A percentile compares a stretch with the other conserved stretches of the same genome.
Conservation (phyloP, 1,139 yeast genomes). For the Saccharomyces pastorianus region DNA sequence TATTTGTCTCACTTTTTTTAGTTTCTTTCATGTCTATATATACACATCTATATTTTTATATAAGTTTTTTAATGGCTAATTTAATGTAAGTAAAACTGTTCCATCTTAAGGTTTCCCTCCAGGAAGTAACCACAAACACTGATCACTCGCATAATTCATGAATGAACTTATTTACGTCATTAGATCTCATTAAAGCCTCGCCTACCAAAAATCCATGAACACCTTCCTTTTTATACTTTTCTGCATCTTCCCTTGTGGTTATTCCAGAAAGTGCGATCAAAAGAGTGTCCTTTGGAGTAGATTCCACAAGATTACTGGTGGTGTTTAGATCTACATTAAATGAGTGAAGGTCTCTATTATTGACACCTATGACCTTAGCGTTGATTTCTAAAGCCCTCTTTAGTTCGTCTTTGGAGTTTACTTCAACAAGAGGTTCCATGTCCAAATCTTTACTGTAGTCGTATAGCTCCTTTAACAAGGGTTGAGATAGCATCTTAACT, state of each 20-base stretch:
- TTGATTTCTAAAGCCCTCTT: conserved; percentile 57
- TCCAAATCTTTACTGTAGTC: conserved; percentile 61
- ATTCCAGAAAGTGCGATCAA: conserved; percentile 88
- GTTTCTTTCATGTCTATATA: not conserved
- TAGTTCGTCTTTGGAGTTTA: conserved; percentile 69
- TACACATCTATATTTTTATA: not conserved
- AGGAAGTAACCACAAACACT: no score
- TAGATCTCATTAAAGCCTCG: conserved; percentile 82
- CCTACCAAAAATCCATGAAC: conserved; percentile 89
- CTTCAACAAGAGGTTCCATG: conserved; percentile 96
- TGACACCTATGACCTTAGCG: conserved; percentile 84
- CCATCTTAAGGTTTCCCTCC: not conserved
- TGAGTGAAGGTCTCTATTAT: conserved; percentile 86
- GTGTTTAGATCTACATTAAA: conserved; percentile 82
- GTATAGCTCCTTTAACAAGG: conserved; percentile 51
- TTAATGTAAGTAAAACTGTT: no score
- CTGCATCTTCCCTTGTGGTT: conserved; percentile 58
- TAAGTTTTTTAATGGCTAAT: not conserved
- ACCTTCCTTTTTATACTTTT: conserved; percentile 60
- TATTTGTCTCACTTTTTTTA: not conserved
- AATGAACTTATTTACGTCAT: conserved; percentile 38
- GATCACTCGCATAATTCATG: conserved; percentile 29
- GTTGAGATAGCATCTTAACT: conserved; percentile 78
- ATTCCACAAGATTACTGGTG: conserved; percentile 58
- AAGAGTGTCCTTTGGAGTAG: conserved; percentile 58